These are phyloP conservation scores for Senna tora DNA, from an alignment of 306 rosid species.

Conservation along the genomic window DNA sequence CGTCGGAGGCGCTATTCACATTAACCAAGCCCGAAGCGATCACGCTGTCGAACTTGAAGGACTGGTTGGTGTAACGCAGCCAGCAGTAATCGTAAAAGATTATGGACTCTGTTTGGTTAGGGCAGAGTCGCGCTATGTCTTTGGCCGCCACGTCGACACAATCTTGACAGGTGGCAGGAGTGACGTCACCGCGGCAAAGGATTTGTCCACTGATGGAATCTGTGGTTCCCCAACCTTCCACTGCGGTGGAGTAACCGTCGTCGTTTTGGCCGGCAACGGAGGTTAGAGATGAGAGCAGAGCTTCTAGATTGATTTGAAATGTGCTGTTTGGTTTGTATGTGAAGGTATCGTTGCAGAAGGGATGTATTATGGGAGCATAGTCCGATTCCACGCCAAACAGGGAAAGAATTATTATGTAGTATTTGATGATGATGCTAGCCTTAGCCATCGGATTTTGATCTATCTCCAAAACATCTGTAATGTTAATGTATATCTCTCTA, in stretches of 20 bases:
- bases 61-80: neutral
- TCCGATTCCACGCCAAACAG: neutral
- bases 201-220: neutral
- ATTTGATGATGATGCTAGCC: neutral
- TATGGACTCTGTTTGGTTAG: neutral
- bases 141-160: neutral
- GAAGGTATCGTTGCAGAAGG: no score
- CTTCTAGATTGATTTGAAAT: conserved; percentile 23
- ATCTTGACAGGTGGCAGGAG: neutral
- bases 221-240: neutral
- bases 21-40: no score
- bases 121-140: neutral
- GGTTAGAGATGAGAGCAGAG: conserved; percentile 10
- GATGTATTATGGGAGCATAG: no score
- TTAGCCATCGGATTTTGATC: no score
- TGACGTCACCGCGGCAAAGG: conserved; percentile 29
- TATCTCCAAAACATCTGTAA: no score
- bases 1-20: neutral
- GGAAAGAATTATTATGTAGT: neutral
- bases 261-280: conserved; percentile 10
- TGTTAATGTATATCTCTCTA: no score
- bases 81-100: conserved; percentile 4
- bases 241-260: neutral
- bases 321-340: neutral
- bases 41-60: neutral